Evolutionary conservation across 192 early-diverging fungal species (phyloP).

Genomic region (Pilobolus umbonatus): DNA sequence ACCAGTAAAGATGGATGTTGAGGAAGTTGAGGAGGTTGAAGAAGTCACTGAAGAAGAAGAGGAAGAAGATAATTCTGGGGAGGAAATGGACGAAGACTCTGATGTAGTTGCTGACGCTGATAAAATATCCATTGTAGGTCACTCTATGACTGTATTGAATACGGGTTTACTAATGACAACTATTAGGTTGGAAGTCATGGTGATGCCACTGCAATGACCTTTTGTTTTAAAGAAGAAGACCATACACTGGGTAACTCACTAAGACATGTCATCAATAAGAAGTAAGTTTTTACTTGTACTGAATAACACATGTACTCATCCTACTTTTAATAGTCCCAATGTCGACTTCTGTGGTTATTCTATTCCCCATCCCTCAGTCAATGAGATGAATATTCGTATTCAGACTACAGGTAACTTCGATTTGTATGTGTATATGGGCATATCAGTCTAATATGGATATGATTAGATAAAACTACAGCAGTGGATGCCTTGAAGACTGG

Average conservation of each 20-base stretch:
- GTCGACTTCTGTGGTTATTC: conserved; percentile 95
- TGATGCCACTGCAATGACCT: conserved; percentile 80
- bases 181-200: conserved; percentile 42
- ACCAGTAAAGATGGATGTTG: conserved; percentile 4
- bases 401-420: conserved; percentile 74
- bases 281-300: conserved; percentile 48
- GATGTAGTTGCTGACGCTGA: conserved; percentile 28
- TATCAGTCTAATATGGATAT: not conserved
- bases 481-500: conserved; percentile 84
- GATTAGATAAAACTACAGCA: conserved; percentile 71
- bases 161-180: not conserved
- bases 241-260: conserved; percentile 95
- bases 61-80: conserved; percentile 18
- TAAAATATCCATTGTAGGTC: conserved; percentile 47
- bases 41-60: conserved; percentile 8
- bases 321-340: conserved; percentile 53
- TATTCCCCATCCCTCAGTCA: conserved; percentile 94
- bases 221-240: conserved; percentile 88
- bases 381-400: conserved; percentile 86
- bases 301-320: not conserved
- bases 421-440: not conserved
- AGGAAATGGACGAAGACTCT: conserved; percentile 37
- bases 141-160: not conserved
- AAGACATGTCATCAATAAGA: conserved; percentile 92
- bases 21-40: not conserved